Base-by-base conservation (phyloP, 1,284 basidiomycete genomes). In the Amylostereum areolatum region DNA sequence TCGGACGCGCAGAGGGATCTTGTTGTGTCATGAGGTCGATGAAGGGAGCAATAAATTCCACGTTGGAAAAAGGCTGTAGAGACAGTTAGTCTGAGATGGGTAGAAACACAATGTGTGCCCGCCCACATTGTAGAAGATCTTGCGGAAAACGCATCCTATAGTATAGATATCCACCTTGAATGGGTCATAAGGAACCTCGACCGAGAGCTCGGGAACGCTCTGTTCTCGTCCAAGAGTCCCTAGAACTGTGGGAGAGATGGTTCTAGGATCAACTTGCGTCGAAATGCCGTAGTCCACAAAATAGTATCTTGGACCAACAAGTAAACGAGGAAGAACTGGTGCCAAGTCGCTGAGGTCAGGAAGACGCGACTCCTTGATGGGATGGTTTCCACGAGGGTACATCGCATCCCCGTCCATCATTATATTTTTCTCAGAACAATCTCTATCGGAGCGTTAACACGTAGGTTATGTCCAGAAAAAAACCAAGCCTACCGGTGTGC, bases 261-360 rank as follows among this genome's bases (percentile, higher is more conserved):
- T 1, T 50, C 59, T 57, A 0, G 28, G 27, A 0, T 28, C 10
- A 40, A 60, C 57, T 1, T 42, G 44, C 2, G 45, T 34, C 0
- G 63, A 61, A 1, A 66, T 52, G 0, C 59, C 62, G 31, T 64
- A 66, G 47, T 65, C 63, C 30, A 61, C 62, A 46, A 62, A 61
- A 51, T 54, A 63, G 51, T 65, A 66, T 11, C 50, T 51, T 1
- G 62, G 55, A 1, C 46, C 41, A 10, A 48, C 34, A 2, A 55
- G 52, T 0, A 48, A 37, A 18, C 61, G 55, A 1, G 56, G 54
- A 48, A 0, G 49, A 3, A 49, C 39, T 8, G 47, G 36, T 1
- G 52, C 29, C 2, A 1, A 2, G 4, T 25, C 29, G 1, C 30
- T 48, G 43, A 60, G 58, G 12, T 39, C 37, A 2, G 42, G 45